Base-by-base conservation (phyloP, 768 basidiomycete genomes). In the Mycena vitilis region DNA sequence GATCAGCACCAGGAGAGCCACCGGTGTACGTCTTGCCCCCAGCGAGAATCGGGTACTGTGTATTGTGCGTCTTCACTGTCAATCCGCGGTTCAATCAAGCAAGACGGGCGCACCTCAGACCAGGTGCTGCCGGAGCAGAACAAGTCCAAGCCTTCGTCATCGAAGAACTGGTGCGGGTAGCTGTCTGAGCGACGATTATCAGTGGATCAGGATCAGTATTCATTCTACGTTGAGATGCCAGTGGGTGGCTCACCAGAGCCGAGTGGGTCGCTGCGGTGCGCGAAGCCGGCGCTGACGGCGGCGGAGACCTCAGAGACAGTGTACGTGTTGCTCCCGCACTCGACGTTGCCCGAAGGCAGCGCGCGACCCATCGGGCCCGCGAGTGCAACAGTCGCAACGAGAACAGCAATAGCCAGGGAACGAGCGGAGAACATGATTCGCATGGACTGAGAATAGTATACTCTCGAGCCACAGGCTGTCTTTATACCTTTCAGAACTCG, bases 1-100 rank as follows among this genome's bases (percentile, higher is more conserved):
- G 74, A 55, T 75, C 74, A 34, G 74, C 74, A n/a, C 74, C 74
- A 38, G 74, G 74, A 10, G 71, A 72, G 37, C 73, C 74, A 16
- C 74, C 74, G 36, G 45, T 59, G 69, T 75, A 74, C 18, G 73
- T 60, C 25, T 25, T 36, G 36, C 73, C 68, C n/a, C 65, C 55
- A 25, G 68, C 4, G 45, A 75, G 59, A 23, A 75, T 75, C 16
- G 74, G 74, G 49, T 63, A 75, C 73, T 74, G 38, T 20, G 13
- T 18, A 18, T 10, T 8, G 36, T n/a, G 30, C 37, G 36, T n/a
- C 18, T 18, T 23, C 15, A 45, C 30, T 20, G 13, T 22, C 9
- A 40, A 13, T 9, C 18, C 18, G 30, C 20, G 8, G 25, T 16
- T 30, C 15, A 15, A n/a, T n/a, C 5, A 36, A 44, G 23, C 23